A percentile compares a stretch with the other conserved stretches of the same genome.
Evolutionary conservation across 306 rosid genomes (phyloP).

Genomic region (Vigna mungo): DNA sequence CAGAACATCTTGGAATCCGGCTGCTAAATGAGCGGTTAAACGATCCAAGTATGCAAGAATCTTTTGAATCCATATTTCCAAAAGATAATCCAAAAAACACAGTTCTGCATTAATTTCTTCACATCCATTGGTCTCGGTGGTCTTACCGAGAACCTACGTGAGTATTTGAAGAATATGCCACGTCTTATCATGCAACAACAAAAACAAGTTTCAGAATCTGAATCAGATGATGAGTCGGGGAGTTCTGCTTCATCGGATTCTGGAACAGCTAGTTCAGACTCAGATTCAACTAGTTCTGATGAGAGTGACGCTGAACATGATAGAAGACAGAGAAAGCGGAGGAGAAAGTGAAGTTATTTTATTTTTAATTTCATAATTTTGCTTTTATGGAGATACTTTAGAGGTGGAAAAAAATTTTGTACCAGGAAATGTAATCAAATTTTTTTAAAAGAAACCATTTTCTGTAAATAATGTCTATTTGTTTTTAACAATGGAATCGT

Average conservation of each 20-base stretch:
- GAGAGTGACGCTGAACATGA: conserved; percentile 54
- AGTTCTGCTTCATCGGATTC: conserved; percentile 66
- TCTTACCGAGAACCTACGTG: conserved; percentile 87
- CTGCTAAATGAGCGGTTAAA: conserved; percentile 71
- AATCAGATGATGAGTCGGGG: conserved; percentile 57
- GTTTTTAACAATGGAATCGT: too few species aligned
- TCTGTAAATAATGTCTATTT: too few species aligned
- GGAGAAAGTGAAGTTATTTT: conserved; percentile 53
- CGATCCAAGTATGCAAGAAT: conserved; percentile 71
- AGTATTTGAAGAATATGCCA: conserved; percentile 91
- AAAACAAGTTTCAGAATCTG: conserved; percentile 68
- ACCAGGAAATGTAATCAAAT: too few species aligned
- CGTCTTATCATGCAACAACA: conserved; percentile 92
- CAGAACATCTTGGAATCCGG: conserved; percentile 83
- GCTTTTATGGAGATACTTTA: too few species aligned
- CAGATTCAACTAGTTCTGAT: conserved; percentile 61
- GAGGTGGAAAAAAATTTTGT: too few species aligned
- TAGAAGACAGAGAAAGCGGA: conserved; percentile 58
- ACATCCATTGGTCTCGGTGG: conserved; percentile 97
- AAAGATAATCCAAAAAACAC: conserved; percentile 92
- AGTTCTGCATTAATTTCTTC: conserved; percentile 85
- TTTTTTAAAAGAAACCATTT: too few species aligned
- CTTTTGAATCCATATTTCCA: conserved; percentile 78
- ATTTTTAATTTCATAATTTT: too few species aligned
- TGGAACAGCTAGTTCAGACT: conserved; percentile 51